Evolutionary conservation across 1,284 basidiomycete genomes (phyloP), one percentile per base, ranked within the genome.

Genomic region (Thelephora terrestris): DNA sequence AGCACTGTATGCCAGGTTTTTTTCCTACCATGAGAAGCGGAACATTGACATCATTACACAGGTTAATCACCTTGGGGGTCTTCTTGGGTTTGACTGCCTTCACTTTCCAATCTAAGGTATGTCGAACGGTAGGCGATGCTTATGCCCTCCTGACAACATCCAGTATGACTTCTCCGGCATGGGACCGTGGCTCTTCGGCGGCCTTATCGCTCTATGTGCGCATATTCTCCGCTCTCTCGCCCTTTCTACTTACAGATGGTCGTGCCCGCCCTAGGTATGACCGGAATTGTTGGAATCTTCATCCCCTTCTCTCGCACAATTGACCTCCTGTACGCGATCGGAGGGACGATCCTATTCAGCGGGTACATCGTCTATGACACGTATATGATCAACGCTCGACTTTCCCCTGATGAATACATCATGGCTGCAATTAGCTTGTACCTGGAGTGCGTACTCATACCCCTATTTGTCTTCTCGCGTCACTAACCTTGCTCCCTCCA

Each of bases 381-480:
- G 2, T 89, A 85, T 64, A 63, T 81, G 52, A 90, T 95, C 66
- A 88, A 85, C 64, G 79, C 77, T 53, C 76, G 79, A 48, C 69
- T 93, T 32, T 87, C 84, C 12, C 87, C 89, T 1, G 91, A 93
- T 55, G 91, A 94, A 61, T 93, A 78, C 67, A 91, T 93, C 53
- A 71, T 91, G 68, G 91, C 82, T 44, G 75, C 85, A 42, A 83
- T 95, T 62, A 85, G 80, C 55, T 78, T 95, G 35, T 95, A 92
- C 65, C 82, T 92, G 50, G 89, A 92, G 82, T 85, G 62, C 55
- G 77, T 74, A 14, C 40, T 42, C 36, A 38, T 34, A 45, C 20
- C 49, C 48, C 27, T 36, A n/a, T 45, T 53, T 17, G 48, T 18
- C 12, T 24, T 9, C 79, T 78, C 57, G 38, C 0, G 36, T 47